Percentiles rank a stretch among this genome's conserved stretches.
phyloP scores from a whole-genome alignment of 1,284 basidiomycete species.

The Calocybe gambosa region DNA sequence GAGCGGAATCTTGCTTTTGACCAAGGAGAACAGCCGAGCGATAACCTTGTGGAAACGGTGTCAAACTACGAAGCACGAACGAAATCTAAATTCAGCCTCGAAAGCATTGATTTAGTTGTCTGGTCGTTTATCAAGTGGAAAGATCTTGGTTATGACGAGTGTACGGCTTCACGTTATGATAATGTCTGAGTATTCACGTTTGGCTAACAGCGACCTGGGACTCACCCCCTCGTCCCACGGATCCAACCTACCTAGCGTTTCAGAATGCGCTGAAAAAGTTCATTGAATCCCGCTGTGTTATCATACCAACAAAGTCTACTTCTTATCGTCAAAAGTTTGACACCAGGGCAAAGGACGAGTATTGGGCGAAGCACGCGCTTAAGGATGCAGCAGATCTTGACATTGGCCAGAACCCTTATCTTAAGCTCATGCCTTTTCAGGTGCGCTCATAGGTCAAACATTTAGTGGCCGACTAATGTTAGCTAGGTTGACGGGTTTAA shows the following conservation, averaged over 20 bases:
- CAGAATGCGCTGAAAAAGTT: conserved; percentile 60
- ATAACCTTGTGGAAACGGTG: conserved; percentile 44
- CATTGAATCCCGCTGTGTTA: conserved; percentile 57
- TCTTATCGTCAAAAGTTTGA: conserved; percentile 36
- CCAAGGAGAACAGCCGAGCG: conserved; percentile 54
- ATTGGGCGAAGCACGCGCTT: conserved; percentile 37
- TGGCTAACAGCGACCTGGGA: conserved; percentile 73
- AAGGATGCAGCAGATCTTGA: conserved; percentile 48
- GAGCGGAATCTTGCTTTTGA: conserved; percentile 39
- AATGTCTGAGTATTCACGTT: conserved; percentile 6
- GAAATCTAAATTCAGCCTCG: conserved; percentile 35
- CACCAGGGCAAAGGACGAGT: conserved; percentile 42
- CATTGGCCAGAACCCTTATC: conserved; percentile 53
- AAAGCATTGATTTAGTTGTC: conserved; percentile 55
- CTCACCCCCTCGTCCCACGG: conserved; percentile 64
- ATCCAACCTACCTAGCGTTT: conserved; percentile 59
- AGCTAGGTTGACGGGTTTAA: conserved; percentile 83
- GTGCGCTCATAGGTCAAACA: conserved; percentile 28
- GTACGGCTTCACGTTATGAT: conserved; percentile 36
- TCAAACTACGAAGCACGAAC: conserved; percentile 55
- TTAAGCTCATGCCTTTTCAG: conserved; percentile 84
- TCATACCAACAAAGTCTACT: conserved; percentile 46
- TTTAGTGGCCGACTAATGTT: conserved; percentile 6
- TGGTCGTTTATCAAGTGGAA: conserved; percentile 88
- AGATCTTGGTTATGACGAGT: conserved; percentile 84